Evolutionary conservation across 306 rosid species (phyloP), one percentile per base, ranked within the genome.

Genomic region (Echinosophora koreensis): DNA sequence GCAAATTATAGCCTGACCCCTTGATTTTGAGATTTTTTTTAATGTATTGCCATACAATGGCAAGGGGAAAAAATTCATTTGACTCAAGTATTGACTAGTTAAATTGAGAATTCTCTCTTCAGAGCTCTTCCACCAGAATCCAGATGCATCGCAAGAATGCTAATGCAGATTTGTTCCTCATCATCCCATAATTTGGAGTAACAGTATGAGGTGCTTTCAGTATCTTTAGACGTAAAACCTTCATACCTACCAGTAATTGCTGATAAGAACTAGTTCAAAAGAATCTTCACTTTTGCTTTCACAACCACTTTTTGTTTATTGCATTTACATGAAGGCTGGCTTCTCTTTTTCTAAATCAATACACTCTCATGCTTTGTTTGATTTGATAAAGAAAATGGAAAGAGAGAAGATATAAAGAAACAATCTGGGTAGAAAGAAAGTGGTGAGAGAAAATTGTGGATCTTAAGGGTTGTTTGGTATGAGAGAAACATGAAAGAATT

Each of bases 131-230:
- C 66, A 81, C 83, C 84, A 61, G 86, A 84, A 74, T 75, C 74
- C 80, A 71, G 86, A 66, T 87, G 85, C 86, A 79, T 69, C 84
- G 17, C 80, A 73, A 84, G 86, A 82, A 73, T 82, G 81, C 87
- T 61, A 82, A 81, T 78, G 84, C 79, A 66, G 86, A 78, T 64
- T 57, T 59, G 59, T 71, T 73, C 81, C 71, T 61, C 77, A 35
- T 71, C 90, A 46, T 78, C 80, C 73, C 68, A 78, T 87, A 67
- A 52, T 76, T 77, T 87, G 84, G 86, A 71, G 81, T 69, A 76
- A 82, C 88, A 67, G 81, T 82, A 56, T 79, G 90, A 81, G 88
- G 86, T 84, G 86, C 88, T 81, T 84, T 74, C 85, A 60, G 81
- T 74, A 84, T 84, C 86, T 87, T 84, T 81, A 88, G 86, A 63